Evolutionary conservation across 805 yeast species (phyloP), one percentile per base, ranked within the genome.

Genomic region (Helenozyma baotianmanensis): DNA sequence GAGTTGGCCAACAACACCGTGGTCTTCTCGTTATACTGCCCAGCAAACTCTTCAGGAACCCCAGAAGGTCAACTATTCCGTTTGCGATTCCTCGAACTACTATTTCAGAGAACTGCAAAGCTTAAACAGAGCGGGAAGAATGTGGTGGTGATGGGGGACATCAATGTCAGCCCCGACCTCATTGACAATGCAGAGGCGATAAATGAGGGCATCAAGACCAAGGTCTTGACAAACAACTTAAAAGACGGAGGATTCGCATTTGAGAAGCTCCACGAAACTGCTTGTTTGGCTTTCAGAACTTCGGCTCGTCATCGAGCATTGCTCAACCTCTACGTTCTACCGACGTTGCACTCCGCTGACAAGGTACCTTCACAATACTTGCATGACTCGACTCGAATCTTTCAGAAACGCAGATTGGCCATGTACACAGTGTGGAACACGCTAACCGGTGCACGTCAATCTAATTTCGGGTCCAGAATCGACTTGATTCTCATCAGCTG

Each of bases 381-480:
- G 21, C 53, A 69, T 35, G 94, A 84, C 51, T 62, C 80, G 0
- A 72, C 80, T 0, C 64, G 97, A 27, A 51, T 56, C 18, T 35
- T 53, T 2, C 80, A 80, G 40, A 79, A 82, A 1, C 58, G 81
- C 11, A 63, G 78, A 29, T 52, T 72, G 48, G 78, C 74, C 14
- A 67, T 88, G 74, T 92, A 82, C 52, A 88, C 97, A 0, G 92
- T 89, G 29, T 90, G 98, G 98, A 89, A 88, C 56, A 82, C 88
- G 2, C 58, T 79, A 45, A 73, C 75, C 32, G 82, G 82, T 45
- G 72, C 83, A 14, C 61, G 98, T 19, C 88, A 92, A 1, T 66
- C 80, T 1, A 90, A 90, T 51, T 82, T 72, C 55, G 97, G 98
- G 0, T 82, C 96, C 2, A 65, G 98, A 33, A 81, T 90, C 15